Conservation (phyloP, 2,329 filamentous ascomycete species). For the Colletotrichum liaoningense region DNA sequence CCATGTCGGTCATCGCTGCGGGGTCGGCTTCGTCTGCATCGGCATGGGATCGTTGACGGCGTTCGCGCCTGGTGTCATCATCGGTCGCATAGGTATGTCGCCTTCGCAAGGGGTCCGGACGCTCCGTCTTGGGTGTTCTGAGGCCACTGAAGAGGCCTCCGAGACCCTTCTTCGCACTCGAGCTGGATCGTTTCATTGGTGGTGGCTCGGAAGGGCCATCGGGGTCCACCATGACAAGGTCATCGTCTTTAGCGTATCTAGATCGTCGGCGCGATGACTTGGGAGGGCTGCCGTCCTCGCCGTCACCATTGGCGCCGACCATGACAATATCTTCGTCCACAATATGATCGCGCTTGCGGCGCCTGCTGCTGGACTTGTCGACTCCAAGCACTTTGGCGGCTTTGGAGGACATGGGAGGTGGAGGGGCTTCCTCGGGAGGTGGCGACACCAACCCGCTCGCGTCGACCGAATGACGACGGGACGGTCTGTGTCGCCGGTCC, state of each 20-base stretch:
- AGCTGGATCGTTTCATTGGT: slow-evolving; percentile 47
- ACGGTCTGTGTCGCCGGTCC: slow-evolving; percentile 71
- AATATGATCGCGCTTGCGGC: slow-evolving; percentile 42
- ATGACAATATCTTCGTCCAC: slow-evolving; percentile 65
- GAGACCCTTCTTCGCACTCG: slow-evolving; percentile 63
- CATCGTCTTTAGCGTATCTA: slow-evolving; percentile 50
- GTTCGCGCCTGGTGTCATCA: slow-evolving; percentile 57
- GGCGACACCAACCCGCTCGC: slow-evolving; percentile 76
- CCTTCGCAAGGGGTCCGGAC: slow-evolving; percentile 53
- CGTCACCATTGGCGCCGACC: slow-evolving; percentile 42
- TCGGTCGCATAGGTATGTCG: slow-evolving; percentile 64
- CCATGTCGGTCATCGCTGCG: slow-evolving; percentile 61
- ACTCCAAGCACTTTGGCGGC: slow-evolving; percentile 81
- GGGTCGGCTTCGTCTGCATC: slow-evolving; percentile 60
- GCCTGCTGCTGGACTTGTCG: slow-evolving; percentile 53
- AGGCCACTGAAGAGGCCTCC: slow-evolving; percentile 73
- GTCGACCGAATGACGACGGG: slow-evolving; percentile 77
- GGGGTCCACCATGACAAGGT: slow-evolving; percentile 51
- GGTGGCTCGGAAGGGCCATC: slow-evolving; percentile 44
- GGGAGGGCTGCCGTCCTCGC: slow-evolving; percentile 29
- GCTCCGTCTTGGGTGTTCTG: slow-evolving; percentile 58
- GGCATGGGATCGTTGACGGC: slow-evolving; percentile 54
- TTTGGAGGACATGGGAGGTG: slow-evolving; percentile 76
- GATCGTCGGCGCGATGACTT: slow-evolving; percentile 48
- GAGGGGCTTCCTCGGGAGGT: slow-evolving; percentile 74